Percentiles rank a stretch among this genome's conserved stretches.
Conservation (phyloP, 257 asterid species). For the Solanum infundibuliforme region DNA sequence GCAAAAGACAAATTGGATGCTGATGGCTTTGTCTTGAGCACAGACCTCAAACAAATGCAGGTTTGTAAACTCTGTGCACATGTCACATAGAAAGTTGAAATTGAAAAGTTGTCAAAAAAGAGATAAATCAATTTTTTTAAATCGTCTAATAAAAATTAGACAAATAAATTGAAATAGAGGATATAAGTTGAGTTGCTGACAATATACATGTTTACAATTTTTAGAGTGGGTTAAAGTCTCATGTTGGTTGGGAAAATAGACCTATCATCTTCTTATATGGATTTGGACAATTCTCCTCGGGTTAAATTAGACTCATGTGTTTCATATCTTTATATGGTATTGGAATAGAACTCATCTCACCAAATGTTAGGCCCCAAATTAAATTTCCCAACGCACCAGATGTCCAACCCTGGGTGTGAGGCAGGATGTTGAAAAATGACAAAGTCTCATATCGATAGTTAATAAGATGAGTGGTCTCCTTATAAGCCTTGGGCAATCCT, state of each 20-base stretch:
- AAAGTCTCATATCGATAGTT: not conserved
- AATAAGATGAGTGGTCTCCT: not conserved
- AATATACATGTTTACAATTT: not conserved
- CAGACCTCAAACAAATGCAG: conserved; percentile 49
- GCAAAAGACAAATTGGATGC: conserved; percentile 54
- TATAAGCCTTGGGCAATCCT: not conserved
- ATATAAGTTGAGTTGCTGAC: not conserved
- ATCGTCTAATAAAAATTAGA: no score
- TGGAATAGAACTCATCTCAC: not conserved
- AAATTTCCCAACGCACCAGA: not conserved
- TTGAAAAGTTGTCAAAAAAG: no score
- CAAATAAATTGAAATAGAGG: not conserved
- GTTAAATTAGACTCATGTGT: not conserved
- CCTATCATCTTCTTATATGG: not conserved
- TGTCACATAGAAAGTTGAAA: no score
- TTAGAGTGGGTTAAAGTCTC: not conserved
- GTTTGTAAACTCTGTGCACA: conserved; percentile 3
- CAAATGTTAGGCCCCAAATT: not conserved
- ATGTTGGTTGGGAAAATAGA: not conserved
- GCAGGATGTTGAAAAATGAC: not conserved
- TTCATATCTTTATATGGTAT: not conserved
- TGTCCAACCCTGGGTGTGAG: not conserved
- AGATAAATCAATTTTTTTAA: no score
- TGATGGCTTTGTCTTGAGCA: conserved; percentile 66
- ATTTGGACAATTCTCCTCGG: not conserved